These are phyloP conservation scores for Apiospora malaysiana DNA, from an alignment of 2,329 filamentous ascomycete species.

Conservation along the genomic window DNA sequence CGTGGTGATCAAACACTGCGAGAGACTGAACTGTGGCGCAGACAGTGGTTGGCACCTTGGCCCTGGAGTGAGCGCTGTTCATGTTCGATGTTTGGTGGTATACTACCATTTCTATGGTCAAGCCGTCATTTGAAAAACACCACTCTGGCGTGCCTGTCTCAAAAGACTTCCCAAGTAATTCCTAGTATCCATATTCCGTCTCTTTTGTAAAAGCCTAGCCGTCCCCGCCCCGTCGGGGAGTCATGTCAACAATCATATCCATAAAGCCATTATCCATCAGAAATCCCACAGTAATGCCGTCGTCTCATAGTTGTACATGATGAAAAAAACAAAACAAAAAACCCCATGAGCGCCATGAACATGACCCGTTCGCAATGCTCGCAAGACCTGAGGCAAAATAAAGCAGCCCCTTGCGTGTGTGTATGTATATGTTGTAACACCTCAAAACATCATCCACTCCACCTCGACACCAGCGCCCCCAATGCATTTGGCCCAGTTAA, in stretches of 20 bases:
- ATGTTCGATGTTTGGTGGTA: not conserved
- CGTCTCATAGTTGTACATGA: slow-evolving; percentile 20
- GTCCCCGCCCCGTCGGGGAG: not conserved
- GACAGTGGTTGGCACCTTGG: not conserved
- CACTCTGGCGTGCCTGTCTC: not conserved
- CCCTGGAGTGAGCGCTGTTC: not conserved
- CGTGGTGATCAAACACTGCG: not conserved
- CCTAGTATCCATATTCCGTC: slow-evolving; percentile 4
- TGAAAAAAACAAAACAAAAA: not conserved
- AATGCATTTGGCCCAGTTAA: slow-evolving; percentile 64
- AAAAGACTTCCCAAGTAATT: not conserved
- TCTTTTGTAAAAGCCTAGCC: slow-evolving; percentile 6
- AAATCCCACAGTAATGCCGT: slow-evolving; percentile 7
- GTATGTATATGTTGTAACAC: not conserved
- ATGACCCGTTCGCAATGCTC: slow-evolving; percentile 12
- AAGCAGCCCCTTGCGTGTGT: not conserved
- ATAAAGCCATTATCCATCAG: slow-evolving; percentile 23
- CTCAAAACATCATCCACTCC: slow-evolving; percentile 68
- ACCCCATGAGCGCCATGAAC: not conserved
- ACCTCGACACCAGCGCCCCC: slow-evolving; percentile 62
- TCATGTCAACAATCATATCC: slow-evolving; percentile 20
- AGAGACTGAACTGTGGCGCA: not conserved
- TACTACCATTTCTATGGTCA: not conserved
- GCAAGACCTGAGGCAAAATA: not conserved
- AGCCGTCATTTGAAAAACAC: not conserved